Conservation (phyloP, 345 rosid species). For the Eutrema yunnanense region DNA sequence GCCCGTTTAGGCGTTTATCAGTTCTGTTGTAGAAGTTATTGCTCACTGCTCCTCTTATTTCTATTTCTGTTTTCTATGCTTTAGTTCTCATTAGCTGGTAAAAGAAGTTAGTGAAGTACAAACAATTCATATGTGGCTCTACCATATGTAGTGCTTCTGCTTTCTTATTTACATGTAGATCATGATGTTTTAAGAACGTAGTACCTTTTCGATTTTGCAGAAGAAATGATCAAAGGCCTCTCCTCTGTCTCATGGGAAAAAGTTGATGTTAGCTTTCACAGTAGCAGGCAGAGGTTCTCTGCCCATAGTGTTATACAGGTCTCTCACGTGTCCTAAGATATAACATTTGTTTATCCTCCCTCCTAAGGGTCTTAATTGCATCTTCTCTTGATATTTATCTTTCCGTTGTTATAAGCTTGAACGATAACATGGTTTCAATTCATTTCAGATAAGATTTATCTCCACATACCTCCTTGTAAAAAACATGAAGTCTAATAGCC, state of each 20-base stretch:
- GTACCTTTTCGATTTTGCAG: slow-evolving; percentile 36
- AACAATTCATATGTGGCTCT: not conserved
- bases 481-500: not conserved
- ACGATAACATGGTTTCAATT: not conserved
- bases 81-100: slow-evolving; percentile 2
- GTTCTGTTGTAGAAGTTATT: not conserved
- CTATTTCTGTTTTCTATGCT: not conserved
- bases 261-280: slow-evolving; percentile 87
- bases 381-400: not conserved
- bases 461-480: not conserved
- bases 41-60: not conserved
- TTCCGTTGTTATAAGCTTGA: not conserved
- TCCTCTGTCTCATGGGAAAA: slow-evolving; percentile 94
- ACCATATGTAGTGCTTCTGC: slow-evolving; percentile 1
- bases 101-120: not conserved
- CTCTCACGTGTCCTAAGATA: not conserved
- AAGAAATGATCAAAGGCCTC: slow-evolving; percentile 69
- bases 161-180: not conserved
- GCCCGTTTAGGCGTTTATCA: not conserved
- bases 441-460: not conserved
- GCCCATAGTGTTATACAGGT: slow-evolving; percentile 99
- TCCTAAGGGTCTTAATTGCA: not conserved
- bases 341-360: not conserved
- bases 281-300: slow-evolving; percentile 72
- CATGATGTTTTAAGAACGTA: not conserved